Evolutionary conservation across 495 filamentous ascomycete species (phyloP), one percentile per base, ranked within the genome.

Genomic region (Jackrogersella multiformis): DNA sequence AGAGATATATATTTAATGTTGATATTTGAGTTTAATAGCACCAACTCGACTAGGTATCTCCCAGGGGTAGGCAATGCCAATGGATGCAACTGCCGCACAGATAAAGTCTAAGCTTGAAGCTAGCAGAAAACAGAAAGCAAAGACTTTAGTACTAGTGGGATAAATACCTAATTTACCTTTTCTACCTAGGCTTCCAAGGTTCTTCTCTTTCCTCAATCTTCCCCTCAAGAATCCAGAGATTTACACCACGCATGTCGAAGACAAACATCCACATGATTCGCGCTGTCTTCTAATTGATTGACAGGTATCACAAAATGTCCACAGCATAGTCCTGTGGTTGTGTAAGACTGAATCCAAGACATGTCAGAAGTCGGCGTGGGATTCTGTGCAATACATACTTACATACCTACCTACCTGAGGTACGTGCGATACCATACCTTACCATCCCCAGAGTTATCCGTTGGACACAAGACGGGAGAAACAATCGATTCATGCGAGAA

Each of bases 331-430:
- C 7, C 26, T n/a, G n/a, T n/a, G n/a, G n/a, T n/a, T n/a, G n/a
- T 13, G 64, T 56, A 49, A 12, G n/a, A 66, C 56, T 16, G 39
- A 51, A 61, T 51, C 51, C 34, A 51, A 61, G 51, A 66, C 64
- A 56, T 46, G 35, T 51, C 64, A 61, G 49, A 56, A 13, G 20
- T 35, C 38, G 46, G 12, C 23, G 15, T 44, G 20, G 39, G 21
- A 20, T 56, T 42, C 7, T 34, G 56, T 66, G 23, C 15, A 20
- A 49, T 39, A 41, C 39, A n/a, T n/a, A n/a, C n/a, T n/a, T n/a
- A n/a, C n/a, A n/a, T n/a, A n/a, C n/a, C n/a, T n/a, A n/a, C n/a
- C n/a, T n/a, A n/a, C n/a, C n/a, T n/a, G n/a, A n/a, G n/a, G n/a
- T n/a, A n/a, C n/a, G n/a, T n/a, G n/a, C n/a, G n/a, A n/a, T n/a